phyloP scores from a whole-genome alignment of 768 basidiomycete genomes.

The Postia placenta region DNA sequence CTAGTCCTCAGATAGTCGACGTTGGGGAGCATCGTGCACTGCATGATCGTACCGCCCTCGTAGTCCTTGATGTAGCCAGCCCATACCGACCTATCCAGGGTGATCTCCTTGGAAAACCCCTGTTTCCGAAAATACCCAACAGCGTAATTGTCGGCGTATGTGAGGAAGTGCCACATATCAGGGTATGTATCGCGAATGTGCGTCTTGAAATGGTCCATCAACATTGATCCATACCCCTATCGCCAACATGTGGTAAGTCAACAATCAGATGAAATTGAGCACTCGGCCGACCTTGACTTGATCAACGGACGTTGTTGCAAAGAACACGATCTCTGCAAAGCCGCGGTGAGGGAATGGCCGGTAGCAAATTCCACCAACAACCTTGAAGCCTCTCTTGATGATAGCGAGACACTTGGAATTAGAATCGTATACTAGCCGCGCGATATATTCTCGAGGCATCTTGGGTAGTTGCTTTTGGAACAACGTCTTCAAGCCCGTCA shows the following conservation, averaged over 20 bases:
- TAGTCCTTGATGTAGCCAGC: conserved; percentile 99
- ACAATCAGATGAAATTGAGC: too few relatives aligned
- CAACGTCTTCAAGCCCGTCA: conserved; percentile 93
- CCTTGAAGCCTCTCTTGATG: conserved; percentile 90
- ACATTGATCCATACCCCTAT: conserved; percentile 94
- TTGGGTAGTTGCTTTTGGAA: conserved; percentile 97
- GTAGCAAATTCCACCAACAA: conserved; percentile 97
- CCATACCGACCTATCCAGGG: conserved; percentile 86
- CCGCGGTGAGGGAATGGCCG: conserved; percentile 91
- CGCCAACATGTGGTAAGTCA: not conserved
- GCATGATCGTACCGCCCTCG: conserved; percentile 99
- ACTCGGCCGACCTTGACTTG: conserved; percentile 85
- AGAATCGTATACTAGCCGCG: conserved; percentile 86
- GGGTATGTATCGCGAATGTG: conserved; percentile 83
- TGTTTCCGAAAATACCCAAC: conserved; percentile 99
- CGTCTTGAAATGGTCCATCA: conserved; percentile 98
- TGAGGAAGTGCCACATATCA: conserved; percentile 89
- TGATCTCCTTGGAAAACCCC: conserved; percentile 97
- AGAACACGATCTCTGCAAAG: conserved; percentile 98
- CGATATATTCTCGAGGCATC: conserved; percentile 99
- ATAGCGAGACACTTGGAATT: conserved; percentile 94
- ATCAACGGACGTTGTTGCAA: conserved; percentile 92
- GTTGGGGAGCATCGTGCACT: conserved; percentile 91
- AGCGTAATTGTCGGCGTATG: conserved; percentile 98
- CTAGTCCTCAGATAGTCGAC: conserved; percentile 84